These are phyloP conservation scores for Monilinia fructicola DNA, from an alignment of 2,329 filamentous ascomycete genomes.

Conservation along the genomic window DNA sequence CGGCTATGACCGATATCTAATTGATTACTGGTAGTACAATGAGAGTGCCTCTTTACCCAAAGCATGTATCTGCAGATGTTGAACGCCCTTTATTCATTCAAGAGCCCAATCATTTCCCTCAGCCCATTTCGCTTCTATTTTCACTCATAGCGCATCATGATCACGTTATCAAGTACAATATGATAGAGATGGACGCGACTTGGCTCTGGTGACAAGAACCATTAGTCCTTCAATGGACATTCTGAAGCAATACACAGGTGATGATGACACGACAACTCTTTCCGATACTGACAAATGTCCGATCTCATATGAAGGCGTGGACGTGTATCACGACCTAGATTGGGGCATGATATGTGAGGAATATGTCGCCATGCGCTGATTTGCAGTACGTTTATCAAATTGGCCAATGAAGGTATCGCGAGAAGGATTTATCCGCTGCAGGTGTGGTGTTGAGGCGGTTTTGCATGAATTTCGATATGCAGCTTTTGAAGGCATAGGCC, in stretches of 20 bases:
- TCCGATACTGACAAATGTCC: conserved; percentile 21
- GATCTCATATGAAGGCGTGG: conserved; percentile 13
- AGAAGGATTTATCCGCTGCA: conserved; percentile 23
- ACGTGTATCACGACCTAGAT: not conserved
- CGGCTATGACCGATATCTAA: conserved; percentile 7
- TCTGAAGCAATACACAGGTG: not conserved
- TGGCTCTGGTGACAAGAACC: not conserved
- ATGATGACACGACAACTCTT: not conserved
- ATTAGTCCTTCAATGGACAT: not conserved
- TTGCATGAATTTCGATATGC: conserved; percentile 35
- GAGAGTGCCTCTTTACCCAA: not conserved
- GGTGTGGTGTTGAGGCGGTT: conserved; percentile 23
- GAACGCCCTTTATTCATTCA: not conserved
- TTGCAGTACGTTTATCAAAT: conserved; percentile 25
- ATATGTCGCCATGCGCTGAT: conserved; percentile 28
- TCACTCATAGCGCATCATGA: not conserved
- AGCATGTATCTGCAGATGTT: conserved; percentile 12
- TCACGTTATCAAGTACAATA: not conserved
- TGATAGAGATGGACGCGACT: not conserved
- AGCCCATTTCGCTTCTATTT: not conserved
- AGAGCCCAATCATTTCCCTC: not conserved
- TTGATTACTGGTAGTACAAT: not conserved
- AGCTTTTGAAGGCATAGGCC: conserved; percentile 7
- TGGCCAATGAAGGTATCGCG: conserved; percentile 29
- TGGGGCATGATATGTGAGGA: conserved; percentile 20